Base-by-base conservation (phyloP, 345 rosid genomes). In the Brassica rapa region DNA sequence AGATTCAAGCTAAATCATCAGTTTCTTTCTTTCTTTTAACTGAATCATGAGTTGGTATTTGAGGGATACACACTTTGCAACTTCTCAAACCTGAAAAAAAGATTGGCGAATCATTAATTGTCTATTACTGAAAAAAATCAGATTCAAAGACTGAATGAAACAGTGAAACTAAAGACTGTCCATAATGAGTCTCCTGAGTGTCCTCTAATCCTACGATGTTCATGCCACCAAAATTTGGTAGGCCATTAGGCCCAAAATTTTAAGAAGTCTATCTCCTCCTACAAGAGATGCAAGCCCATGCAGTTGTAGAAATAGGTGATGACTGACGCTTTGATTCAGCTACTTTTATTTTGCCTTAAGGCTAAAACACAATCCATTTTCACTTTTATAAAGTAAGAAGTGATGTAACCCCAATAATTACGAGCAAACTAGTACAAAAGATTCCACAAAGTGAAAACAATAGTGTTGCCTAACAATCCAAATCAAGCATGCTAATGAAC, bases 31-130 rank as follows among this genome's bases (percentile, higher is more conserved):
- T 32, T 19, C 21, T 12, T 35, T 5, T 8, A 41, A 30, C 73
- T 73, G 39, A 80, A 57, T 81, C 76, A 71, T 86, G 75, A 3
- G 99, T 86, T 71, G 97, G 99, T 71, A 95, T 88, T 62, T 91
- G 94, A 0, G 98, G 97, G 24, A 93, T 91, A 77, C 96, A 93
- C 21, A 97, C 98, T 25, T 90, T 5, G 99, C 98, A 83, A 93
- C 87, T 85, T 95, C 99, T 56, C 99, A 98, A 43, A 91, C 97
- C 98, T 95, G 84, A 62, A 53, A 53, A 37, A 62, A 53, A 16
- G 56, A 5, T 16, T 11, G 21, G 19, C 25, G 33, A 60, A n/a
- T 57, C 12, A 19, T 19, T 19, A 75, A 46, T 57, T 21, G 5
- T 43, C 23, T 43, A 43, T 43, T 10, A 67, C 35, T 19, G 59